Evolutionary conservation across 257 asterid species (phyloP), one percentile per base, ranked within the genome.

Genomic region (Eustoma russellianum): DNA sequence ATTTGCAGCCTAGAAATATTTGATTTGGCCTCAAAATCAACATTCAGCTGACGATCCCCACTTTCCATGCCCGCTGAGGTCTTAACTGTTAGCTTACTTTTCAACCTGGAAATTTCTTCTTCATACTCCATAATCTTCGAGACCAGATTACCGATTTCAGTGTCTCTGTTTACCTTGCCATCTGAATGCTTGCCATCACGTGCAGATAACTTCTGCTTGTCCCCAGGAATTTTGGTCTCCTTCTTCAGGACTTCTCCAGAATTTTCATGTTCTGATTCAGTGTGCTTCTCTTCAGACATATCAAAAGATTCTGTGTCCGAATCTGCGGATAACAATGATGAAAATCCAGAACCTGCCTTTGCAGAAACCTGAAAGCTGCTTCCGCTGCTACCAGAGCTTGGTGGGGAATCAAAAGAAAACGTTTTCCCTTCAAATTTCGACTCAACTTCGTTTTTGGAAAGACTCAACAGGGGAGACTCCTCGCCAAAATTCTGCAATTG

Each of bases 271-370:
- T 34, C 46, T 1, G 72, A 57, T 43, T 64, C 56, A 41, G 51
- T 44, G 46, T 54, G 60, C 41, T 55, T 77, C 48, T 49, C 17
- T 17, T 71, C 57, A 60, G 82, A 70, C 10, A 67, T 56, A 60
- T 65, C 49, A 33, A 41, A 81, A 33, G 88, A 69, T 51, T 83
- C 97, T 10, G 84, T 70, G 68, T 89, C 97, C 46, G 88, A 85
- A 70, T 85, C 95, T 2, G 93, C 75, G 19, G 84, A 86, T 61
- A 71, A 43, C 17, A 41, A 15, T 30, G 58, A 16, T 34, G 84
- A 76, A 58, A 71, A 80, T 50, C 78, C 74, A 41, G 81, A 82
- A 60, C 72, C 80, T 61, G 60, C 84, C 40, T 71, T 66, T 45
- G 67, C 79, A 44, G 88, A 80, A 28, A 51, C 49, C 38, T 2